A percentile compares a stretch with the other conserved stretches of the same genome.
These are phyloP conservation scores for Drechslerella stenobrocha DNA, from an alignment of 2,329 filamentous ascomycete genomes.

Conservation along the genomic window DNA sequence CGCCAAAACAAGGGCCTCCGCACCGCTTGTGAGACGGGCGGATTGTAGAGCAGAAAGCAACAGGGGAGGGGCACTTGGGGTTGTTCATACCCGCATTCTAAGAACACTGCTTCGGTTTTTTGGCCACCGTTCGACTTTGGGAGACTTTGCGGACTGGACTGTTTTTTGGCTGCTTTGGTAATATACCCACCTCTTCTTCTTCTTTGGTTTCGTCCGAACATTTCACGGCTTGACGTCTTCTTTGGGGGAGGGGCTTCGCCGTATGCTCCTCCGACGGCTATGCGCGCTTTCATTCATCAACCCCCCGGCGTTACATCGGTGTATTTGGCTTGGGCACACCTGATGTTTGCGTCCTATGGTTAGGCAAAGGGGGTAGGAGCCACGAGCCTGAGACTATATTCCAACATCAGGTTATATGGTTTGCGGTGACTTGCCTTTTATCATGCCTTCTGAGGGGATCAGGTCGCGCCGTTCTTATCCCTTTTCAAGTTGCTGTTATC, in stretches of 20 bases:
- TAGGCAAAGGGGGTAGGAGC: conserved; percentile 7
- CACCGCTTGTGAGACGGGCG: conserved; percentile 41
- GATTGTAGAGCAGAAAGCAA: conserved; percentile 19
- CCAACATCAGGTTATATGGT: conserved; percentile 29
- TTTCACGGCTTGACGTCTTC: conserved; percentile 39
- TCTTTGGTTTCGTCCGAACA: conserved; percentile 47
- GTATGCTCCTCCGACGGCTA: conserved; percentile 18
- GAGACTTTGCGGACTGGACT: conserved; percentile 17
- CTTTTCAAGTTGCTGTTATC: conserved; percentile 6
- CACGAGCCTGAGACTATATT: conserved; percentile 33
- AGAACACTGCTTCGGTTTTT: conserved; percentile 27
- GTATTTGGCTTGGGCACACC: conserved; percentile 23
- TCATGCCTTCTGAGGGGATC: conserved; percentile 18
- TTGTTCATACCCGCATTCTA: conserved; percentile 17
- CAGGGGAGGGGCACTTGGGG: conserved; percentile 19
- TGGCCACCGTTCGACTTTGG: conserved; percentile 27
- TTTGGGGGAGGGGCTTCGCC: conserved; percentile 22
- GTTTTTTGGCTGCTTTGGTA: conserved; percentile 44
- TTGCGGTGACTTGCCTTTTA: conserved; percentile 29
- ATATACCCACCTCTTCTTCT: conserved; percentile 44
- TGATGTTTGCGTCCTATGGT: conserved; percentile 1
- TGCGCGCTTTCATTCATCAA: conserved; percentile 34
- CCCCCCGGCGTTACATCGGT: conserved; percentile 1
- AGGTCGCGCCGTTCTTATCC: conserved; percentile 3
- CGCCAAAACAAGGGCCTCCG: conserved; percentile 27